Percentiles rank a stretch among this genome's conserved stretches.
Evolutionary conservation across 495 filamentous ascomycete genomes (phyloP).

Genomic region (Penicillium bialowiezense): DNA sequence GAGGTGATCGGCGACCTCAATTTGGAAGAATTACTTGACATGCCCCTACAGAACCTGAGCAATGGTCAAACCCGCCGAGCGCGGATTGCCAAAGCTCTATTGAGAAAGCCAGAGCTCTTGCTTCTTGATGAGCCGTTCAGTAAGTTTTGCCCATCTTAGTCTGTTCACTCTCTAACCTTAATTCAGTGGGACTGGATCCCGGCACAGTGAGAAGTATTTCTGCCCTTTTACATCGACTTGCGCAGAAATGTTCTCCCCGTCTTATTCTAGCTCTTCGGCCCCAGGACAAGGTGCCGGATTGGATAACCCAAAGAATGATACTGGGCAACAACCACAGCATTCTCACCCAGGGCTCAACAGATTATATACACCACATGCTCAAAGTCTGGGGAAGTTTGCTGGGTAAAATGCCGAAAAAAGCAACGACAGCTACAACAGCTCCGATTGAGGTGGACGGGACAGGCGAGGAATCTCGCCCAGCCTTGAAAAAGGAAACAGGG

Average conservation of each 20-base stretch:
- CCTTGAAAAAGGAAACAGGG: no score
- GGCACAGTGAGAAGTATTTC: constrained; percentile 68
- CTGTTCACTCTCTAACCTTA: background rate
- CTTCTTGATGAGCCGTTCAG: constrained; percentile 93
- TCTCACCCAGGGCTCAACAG: constrained; percentile 33
- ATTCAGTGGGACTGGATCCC: constrained; percentile 81
- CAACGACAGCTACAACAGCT: no score
- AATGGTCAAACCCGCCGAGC: constrained; percentile 90
- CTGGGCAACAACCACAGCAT: constrained; percentile 61
- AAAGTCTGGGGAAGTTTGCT: constrained; percentile 31
- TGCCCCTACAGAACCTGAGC: constrained; percentile 83
- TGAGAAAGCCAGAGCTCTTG: constrained; percentile 74
- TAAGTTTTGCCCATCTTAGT: no score
- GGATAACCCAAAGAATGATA: constrained; percentile 80
- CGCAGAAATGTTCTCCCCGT: constrained; percentile 60
- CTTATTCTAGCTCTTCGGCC: constrained; percentile 75
- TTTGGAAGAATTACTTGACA: constrained; percentile 61
- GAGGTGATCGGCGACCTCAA: constrained; percentile 64
- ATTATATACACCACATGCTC: constrained; percentile 17
- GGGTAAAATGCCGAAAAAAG: no score
- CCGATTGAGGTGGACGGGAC: no score
- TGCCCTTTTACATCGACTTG: constrained; percentile 61
- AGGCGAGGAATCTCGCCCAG: no score
- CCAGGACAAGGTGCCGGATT: constrained; percentile 81
- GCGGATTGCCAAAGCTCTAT: constrained; percentile 79